Evolutionary conservation across 805 yeast species (phyloP), one percentile per base, ranked within the genome.

Genomic region (Yueomyces sinensis): DNA sequence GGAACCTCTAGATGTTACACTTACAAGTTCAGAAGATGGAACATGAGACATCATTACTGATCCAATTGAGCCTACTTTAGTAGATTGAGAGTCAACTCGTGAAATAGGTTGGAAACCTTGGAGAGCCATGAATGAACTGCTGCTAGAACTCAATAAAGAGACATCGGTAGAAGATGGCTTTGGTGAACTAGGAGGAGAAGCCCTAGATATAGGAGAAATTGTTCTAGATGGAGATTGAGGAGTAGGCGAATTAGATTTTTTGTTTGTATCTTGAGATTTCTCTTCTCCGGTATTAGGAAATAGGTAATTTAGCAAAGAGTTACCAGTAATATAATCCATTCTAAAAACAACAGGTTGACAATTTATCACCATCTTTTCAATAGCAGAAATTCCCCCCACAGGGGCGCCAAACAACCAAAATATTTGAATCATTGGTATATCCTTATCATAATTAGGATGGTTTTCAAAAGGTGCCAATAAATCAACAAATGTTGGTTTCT

Each of bases 311-410:
- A 70, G 65, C 9, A 76, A 41, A 27, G 56, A 61, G 30, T 61
- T 66, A 1, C 79, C 69, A 1, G 80, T 68, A 3, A 51, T 45
- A 47, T 69, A 69, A 38, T 77, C 83, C 47, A 77, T 56, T 41
- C 70, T 74, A 20, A 77, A 59, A 35, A 66, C 62, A 32, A 76
- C 45, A 1, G 86, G 82, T 31, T 68, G 70, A 27, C 74, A 50
- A 0, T 56, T 43, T 17, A 76, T 53, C n/a, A 58, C 49, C 25
- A 76, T 69, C 27, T 65, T 59, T 29, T 67, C 68, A 49, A 76
- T 58, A 20, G 73, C 67, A 0, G 68, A 52, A 17, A 77, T 77
- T 6, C 86, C 86, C 9, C 82, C 83, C 19, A 76, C 72, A 0
- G 81, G 74, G 5, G 63, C 65, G 18, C 70, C 57, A 61, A 72